Evolutionary conservation across 257 asterid species (phyloP), one percentile per base, ranked within the genome.

Genomic region (Solanum gandarillasii): DNA sequence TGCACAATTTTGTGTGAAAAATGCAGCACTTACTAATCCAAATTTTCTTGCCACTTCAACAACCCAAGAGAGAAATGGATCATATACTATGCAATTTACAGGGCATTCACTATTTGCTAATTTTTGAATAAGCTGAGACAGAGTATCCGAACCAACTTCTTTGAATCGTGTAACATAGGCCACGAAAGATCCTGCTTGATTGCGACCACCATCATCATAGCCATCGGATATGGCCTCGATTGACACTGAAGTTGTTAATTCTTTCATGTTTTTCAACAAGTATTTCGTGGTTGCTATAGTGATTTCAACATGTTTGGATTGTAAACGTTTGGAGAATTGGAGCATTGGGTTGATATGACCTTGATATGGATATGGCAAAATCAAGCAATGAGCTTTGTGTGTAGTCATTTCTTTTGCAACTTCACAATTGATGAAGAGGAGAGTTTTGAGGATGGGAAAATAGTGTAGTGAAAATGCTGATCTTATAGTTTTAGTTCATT

Each of bases 301-400:
- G 71, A 62, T 23, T 62, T 62, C 2, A 18, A 62, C 71, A 62
- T 13, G 14, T 62, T 23, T 62, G 71, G 71, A 62, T 62, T n/a
- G 31, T 9, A 62, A 62, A 62, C 70, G 6, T 9, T 23, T 62
- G 13, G 70, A 62, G 29, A 62, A 62, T 62, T 92, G 93, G 88
- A 91, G 91, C 83, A 93, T 87, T 3, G 93, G 94, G 87, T 93
- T 93, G 65, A 90, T 88, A 81, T 93, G 95, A 83, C 95, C 95
- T 67, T 92, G 93, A 29, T 8, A 7, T 14, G 93, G 93, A 87
- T 72, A 58, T n/a, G 95, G 92, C 10, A 91, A 7, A 27, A 90
- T 46, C 52, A 93, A 67, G 23, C 90, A 89, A 70, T 90, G 95
- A 73, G 87, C 87, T 83, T n/a, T 84, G 58, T 73, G 34, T 13